Evolutionary conservation across 306 rosid genomes (phyloP).

Genomic region (Glycine latifolia): DNA sequence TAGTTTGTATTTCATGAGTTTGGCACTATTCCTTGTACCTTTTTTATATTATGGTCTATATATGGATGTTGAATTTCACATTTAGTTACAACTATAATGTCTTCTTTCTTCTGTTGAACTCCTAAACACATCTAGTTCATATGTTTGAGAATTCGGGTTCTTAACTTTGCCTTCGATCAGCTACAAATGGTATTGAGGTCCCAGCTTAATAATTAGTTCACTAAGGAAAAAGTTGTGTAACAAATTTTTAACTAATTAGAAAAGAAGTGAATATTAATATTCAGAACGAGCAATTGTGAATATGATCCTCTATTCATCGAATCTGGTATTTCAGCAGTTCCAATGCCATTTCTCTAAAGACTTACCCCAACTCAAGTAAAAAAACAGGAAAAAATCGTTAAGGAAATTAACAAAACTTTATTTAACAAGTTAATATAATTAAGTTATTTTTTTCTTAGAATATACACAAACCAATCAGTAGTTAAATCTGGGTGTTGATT

Average conservation of each 20-base stretch:
- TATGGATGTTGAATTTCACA: neutral
- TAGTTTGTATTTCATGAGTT: neutral
- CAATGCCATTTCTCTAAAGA: no score
- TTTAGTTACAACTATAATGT: neutral
- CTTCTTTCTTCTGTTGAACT: neutral
- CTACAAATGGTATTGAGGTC: neutral
- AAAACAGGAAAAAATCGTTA: no score
- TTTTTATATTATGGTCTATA: conserved; percentile 1
- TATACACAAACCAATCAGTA: neutral
- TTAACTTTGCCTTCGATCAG: neutral
- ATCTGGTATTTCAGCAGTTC: no score
- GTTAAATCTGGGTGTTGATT: neutral
- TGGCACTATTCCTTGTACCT: conserved; percentile 1
- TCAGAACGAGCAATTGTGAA: no score
- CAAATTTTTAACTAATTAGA: no score
- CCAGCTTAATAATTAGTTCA: neutral
- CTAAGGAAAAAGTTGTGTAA: no score
- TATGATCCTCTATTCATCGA: no score
- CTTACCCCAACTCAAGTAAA: no score
- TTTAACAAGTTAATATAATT: no score
- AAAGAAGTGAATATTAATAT: no score
- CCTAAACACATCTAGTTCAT: neutral
- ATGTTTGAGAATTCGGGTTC: neutral
- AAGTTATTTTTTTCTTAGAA: no score
- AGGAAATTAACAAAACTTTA: no score